Evolutionary conservation across 441 rosid species (phyloP), one percentile per base, ranked within the genome.

Genomic region (Pelargonium cotyledonis): DNA sequence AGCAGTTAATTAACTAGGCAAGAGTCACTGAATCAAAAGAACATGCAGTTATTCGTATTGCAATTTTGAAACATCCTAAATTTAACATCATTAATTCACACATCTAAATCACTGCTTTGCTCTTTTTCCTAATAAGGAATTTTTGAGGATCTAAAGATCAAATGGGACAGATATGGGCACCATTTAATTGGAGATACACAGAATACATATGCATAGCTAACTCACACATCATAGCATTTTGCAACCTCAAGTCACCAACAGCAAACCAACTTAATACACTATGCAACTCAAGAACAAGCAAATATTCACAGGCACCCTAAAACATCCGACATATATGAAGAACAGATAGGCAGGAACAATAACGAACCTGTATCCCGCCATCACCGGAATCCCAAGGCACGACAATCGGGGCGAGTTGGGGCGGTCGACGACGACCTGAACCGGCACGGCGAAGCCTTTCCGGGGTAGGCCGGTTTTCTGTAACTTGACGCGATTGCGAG

Each of bases 381-480:
- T 72, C 74, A 26, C 74, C 74, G 26, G 74, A 55, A 66, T 58
- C 38, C 58, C 74, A 72, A 15, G 70, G 74, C 35, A 58, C 70
- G 31, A 72, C 57, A 46, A 72, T 49, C 19, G 73, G 73, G 47
- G 68, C 73, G 47, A 43, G 46, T 16, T 18, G 6, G 74, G 69
- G 31, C 65, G 51, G 15, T 65, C 74, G 26, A 57, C 70, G 55
- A 61, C 60, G 57, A 72, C 74, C 55, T 72, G 46, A 31, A 70
- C 72, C 67, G 72, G 55, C 14, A 72, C 74, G 69, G 69, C 58
- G 57, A 72, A 72, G 53, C 74, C 74, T 18, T 35, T 43, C 43
- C 74, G 69, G 41, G 70, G 74, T 18, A 55, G 43, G n/a, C 74
- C 74, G 26, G 65, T 21, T 60, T 65, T 65, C 65, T 29, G 55